Evolutionary conservation across 2,329 filamentous ascomycete genomes (phyloP).

Genomic region (Exophiala mesophila): DNA sequence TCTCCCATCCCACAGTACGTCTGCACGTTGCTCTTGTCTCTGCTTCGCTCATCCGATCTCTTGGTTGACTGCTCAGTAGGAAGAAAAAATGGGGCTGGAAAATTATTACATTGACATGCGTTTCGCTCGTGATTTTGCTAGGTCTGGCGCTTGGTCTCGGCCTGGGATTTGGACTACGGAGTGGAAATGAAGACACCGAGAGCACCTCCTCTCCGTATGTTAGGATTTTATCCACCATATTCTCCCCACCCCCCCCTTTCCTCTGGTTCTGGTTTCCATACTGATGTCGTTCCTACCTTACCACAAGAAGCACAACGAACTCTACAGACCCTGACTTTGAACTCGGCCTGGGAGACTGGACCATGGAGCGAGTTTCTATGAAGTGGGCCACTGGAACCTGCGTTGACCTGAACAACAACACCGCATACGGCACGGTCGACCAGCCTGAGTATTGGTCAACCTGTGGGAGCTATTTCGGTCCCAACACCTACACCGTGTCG

Average conservation of each 20-base stretch:
- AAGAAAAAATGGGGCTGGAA: neutral
- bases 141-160: neutral
- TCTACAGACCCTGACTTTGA: neutral
- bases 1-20: too few species aligned
- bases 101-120: too few species aligned
- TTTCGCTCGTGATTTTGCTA: neutral
- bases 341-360: neutral
- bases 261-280: too few species aligned
- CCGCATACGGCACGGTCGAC: neutral
- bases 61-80: neutral
- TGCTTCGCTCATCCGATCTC: too few species aligned
- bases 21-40: too few species aligned
- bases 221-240: too few species aligned
- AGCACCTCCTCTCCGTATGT: too few species aligned
- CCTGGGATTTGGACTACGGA: neutral
- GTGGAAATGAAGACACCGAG: neutral
- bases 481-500: neutral
- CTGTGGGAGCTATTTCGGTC: neutral
- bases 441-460: neutral
- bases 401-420: neutral
- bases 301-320: too few species aligned
- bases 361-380: neutral
- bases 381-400: neutral
- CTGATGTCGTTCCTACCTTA: too few species aligned
- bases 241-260: too few species aligned